Evolutionary conservation across 495 filamentous ascomycete species (phyloP), one percentile per base, ranked within the genome.

Genomic region (Chaetomium tenue): DNA sequence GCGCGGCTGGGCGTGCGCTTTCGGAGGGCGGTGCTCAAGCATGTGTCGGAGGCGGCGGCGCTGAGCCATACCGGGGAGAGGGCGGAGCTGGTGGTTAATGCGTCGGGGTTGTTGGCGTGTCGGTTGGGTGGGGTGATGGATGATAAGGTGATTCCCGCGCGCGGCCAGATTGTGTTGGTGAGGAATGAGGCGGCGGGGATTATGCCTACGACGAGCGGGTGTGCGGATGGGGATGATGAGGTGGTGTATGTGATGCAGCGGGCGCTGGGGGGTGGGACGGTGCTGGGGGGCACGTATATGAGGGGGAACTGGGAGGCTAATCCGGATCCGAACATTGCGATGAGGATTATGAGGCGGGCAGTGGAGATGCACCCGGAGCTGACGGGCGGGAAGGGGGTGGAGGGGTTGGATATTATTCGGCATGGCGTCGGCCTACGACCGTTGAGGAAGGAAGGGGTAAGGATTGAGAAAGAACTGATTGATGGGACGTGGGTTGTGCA

Each of bases 341-440:
- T 84, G 57, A 81, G 93, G 9, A 97, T 98, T 66, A 97, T 98
- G 95, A 91, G 88, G 77, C 81, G 94, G 6, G 86, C 84, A 5
- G 79, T 97, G 28, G 84, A 86, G 44, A 68, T 89, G 40, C 87
- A 87, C 67, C 94, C 94, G 2, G 78, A 83, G 57, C 79, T 98
- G 61, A 88, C 89, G 1, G 81, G 79, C 18, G 92, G 92, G 0
- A 84, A 90, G 76, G 93, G 92, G 0, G 76, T 86, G 37, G 89
- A 97, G 73, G 90, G 82, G 3, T 74, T 98, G 66, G 86, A 87
- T 77, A 83, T 98, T n/a, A 84, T 98, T 53, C 79, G 94, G 20
- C 93, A 98, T 71, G 90, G 86, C 1, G 94, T 98, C 26, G 94
- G 95, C 13, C 74, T 98, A 72, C 81, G 94, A 66, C 94, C 94